Conservation (phyloP, 2,329 filamentous ascomycete species). For the Colletotrichum destructivum region DNA sequence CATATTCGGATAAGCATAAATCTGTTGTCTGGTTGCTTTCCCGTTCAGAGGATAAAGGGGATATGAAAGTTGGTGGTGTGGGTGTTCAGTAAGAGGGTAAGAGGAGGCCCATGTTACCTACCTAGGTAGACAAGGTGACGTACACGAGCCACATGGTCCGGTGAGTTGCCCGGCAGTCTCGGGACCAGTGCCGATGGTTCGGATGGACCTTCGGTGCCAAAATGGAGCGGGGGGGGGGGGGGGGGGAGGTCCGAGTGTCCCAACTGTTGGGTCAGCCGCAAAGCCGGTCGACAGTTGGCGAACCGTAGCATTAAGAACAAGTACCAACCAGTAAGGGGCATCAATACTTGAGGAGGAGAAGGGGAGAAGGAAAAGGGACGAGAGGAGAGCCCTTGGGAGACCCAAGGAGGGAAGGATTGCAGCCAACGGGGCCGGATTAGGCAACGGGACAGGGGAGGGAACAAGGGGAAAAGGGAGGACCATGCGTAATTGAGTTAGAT, state of each 20-base stretch:
- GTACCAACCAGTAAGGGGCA: no score
- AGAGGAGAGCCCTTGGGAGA: not conserved
- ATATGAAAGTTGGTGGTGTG: not conserved
- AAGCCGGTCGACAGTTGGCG: not conserved
- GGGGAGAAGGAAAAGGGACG: not conserved
- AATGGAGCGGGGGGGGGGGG: not conserved
- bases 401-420: constrained; percentile 7
- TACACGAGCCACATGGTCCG: not conserved
- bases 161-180: not conserved
- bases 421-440: constrained; percentile 22
- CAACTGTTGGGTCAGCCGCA: not conserved
- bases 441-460: not conserved
- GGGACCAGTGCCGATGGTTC: not conserved
- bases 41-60: not conserved
- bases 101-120: not conserved
- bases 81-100: not conserved
- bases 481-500: constrained; percentile 31
- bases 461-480: constrained; percentile 14
- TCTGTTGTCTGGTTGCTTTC: no score
- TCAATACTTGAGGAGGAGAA: no score
- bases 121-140: not conserved
- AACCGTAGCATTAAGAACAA: no score
- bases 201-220: not conserved
- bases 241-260: no score
- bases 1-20: no score